phyloP scores from a whole-genome alignment of 352 stramenopile genomes.

The Hyaloperonospora brassicae region DNA sequence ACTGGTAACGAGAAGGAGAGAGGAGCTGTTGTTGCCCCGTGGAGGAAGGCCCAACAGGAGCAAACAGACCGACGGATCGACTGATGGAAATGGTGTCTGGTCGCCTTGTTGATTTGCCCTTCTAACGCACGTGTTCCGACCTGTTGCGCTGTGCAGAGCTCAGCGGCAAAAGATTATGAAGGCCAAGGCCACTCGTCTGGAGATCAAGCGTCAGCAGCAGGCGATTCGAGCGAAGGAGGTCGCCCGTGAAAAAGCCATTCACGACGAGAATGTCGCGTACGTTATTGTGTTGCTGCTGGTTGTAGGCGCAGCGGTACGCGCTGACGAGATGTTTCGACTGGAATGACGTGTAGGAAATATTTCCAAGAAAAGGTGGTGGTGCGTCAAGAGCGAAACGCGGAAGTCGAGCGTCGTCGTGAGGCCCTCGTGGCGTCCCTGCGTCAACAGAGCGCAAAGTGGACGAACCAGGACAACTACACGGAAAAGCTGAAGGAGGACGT shows the following conservation, averaged over 20 bases:
- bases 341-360: slow-evolving; percentile 35
- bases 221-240: slow-evolving; percentile 76
- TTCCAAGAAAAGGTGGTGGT: slow-evolving; percentile 78
- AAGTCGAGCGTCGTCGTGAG: slow-evolving; percentile 61
- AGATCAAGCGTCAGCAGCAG: slow-evolving; percentile 84
- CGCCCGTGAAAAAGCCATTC: slow-evolving; percentile 63
- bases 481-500: slow-evolving; percentile 81
- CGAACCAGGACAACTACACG: slow-evolving; percentile 57
- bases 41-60: too few relatives aligned
- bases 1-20: too few relatives aligned
- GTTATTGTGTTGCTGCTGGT: slow-evolving; percentile 6
- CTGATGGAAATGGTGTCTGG: neutral
- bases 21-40: too few relatives aligned
- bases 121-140: neutral
- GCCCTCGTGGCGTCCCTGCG: slow-evolving; percentile 53
- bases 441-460: slow-evolving; percentile 62
- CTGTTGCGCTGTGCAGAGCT: slow-evolving; percentile 27
- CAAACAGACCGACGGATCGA: too few relatives aligned
- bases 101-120: neutral
- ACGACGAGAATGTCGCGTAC: slow-evolving; percentile 70
- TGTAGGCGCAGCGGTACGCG: neutral
- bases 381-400: slow-evolving; percentile 45
- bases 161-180: slow-evolving; percentile 82
- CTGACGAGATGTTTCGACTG: neutral
- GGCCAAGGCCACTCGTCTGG: slow-evolving; percentile 77